These are phyloP conservation scores for Phytophthora uliginosa DNA, from an alignment of 352 stramenopile genomes.

Conservation along the genomic window DNA sequence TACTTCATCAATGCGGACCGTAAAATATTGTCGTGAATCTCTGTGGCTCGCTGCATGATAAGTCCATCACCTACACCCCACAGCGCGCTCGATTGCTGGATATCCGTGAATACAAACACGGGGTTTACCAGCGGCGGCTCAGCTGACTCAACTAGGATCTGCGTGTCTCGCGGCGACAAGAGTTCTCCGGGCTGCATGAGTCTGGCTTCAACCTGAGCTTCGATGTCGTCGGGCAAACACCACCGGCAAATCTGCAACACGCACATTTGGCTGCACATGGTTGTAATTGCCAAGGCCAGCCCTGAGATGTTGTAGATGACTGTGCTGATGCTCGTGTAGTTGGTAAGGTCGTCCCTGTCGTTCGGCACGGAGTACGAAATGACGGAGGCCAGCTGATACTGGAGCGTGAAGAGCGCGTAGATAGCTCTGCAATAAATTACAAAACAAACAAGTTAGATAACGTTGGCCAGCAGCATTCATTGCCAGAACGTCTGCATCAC, in stretches of 20 bases:
- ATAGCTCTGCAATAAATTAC: slow-evolving; percentile 33
- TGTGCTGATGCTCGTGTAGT: slow-evolving; percentile 46
- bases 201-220: slow-evolving; percentile 43
- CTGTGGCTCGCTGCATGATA: slow-evolving; percentile 57
- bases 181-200: slow-evolving; percentile 44
- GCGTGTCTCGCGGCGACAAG: slow-evolving; percentile 35
- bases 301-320: slow-evolving; percentile 51
- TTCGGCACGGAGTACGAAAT: slow-evolving; percentile 45
- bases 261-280: slow-evolving; percentile 52
- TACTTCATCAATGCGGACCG: slow-evolving; percentile 47
- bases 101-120: slow-evolving; percentile 76
- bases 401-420: slow-evolving; percentile 62
- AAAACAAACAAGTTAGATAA: neutral
- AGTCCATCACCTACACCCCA: slow-evolving; percentile 49
- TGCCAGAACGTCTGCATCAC: neutral
- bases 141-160: slow-evolving; percentile 35
- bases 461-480: neutral
- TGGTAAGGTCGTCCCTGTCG: slow-evolving; percentile 25
- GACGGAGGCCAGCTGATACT: slow-evolving; percentile 59
- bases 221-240: slow-evolving; percentile 49
- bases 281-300: slow-evolving; percentile 46
- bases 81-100: slow-evolving; percentile 63
- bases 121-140: slow-evolving; percentile 50
- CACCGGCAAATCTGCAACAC: slow-evolving; percentile 41
- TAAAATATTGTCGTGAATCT: slow-evolving; percentile 69